phyloP scores from a whole-genome alignment of 768 basidiomycete genomes.

The Pholiota molesta region DNA sequence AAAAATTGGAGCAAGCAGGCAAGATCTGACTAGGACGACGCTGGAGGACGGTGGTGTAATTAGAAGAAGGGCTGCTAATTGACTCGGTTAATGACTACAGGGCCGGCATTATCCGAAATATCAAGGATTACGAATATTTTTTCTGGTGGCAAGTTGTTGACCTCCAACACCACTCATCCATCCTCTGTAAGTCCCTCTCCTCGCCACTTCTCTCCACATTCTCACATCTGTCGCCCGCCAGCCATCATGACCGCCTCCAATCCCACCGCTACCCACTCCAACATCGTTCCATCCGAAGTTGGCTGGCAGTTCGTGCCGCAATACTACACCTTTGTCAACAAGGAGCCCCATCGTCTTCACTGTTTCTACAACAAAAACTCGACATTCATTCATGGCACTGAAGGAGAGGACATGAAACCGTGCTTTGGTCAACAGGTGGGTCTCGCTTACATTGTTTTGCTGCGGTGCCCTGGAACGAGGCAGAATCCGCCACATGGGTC shows the following conservation, averaged over 20 bases:
- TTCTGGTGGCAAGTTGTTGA: constrained; percentile 16
- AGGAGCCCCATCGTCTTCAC: constrained; percentile 94
- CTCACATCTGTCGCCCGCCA: not conserved
- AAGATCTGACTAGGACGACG: too few relatives aligned
- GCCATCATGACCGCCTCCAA: constrained; percentile 41
- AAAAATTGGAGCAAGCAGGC: too few relatives aligned
- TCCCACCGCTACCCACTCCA: constrained; percentile 46
- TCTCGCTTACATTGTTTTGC: constrained; percentile 14
- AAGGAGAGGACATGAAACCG: constrained; percentile 90
- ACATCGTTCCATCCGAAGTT: constrained; percentile 89
- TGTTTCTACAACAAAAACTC: constrained; percentile 99
- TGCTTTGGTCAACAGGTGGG: constrained; percentile 92
- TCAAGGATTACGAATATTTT: constrained; percentile 1
- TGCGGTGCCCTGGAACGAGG: constrained; percentile 9
- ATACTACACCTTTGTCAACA: constrained; percentile 99
- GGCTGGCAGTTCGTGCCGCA: constrained; percentile 99
- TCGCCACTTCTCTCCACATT: constrained; percentile 29
- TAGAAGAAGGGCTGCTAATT: too few relatives aligned
- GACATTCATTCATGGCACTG: constrained; percentile 95
- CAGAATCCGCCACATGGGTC: constrained; percentile 3
- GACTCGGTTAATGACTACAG: not conserved
- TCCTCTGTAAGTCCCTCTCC: constrained; percentile 25
- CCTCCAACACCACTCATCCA: constrained; percentile 22
- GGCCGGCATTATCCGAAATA: not conserved
- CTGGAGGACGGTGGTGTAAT: too few relatives aligned